Base-by-base conservation (phyloP, 2,329 filamentous ascomycete genomes). In the Monilinia fructicola region DNA sequence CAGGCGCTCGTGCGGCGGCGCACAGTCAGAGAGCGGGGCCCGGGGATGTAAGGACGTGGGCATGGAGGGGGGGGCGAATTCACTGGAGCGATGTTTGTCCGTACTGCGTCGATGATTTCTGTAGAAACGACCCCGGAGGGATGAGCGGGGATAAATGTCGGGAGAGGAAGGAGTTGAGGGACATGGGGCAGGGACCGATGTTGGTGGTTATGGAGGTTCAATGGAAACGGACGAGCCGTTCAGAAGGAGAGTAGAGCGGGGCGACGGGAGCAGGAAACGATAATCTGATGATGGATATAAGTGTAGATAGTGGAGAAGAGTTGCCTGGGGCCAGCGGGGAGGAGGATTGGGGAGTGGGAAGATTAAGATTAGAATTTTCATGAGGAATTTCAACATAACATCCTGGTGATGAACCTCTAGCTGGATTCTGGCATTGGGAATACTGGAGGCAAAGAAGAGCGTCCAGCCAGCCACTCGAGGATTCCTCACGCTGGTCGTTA, bases 31-130 rank as follows among this genome's bases (percentile, higher is more conserved):
- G 23, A 5, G 31, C 18, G 6, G 23, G 48, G 62, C 35, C 21
- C 23, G 53, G 42, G 4, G 40, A 58, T 44, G 62, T 64, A 9
- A 50, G 48, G 16, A 48, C 4, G 4, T 64, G 53, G 40, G 62
- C 56, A 23, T 65, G 54, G 54, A 52, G 46, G 4, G 54, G 63
- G 2, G 18, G 44, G 21, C 3, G 1, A 31, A 16, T 38, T n/a
- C 44, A 65, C 60, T 65, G 54, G 63, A 65, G 44, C 53, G 31
- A 44, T 16, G 4, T 18, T 10, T 65, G 63, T 52, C 54, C 63
- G 5, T 60, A 23, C 18, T 65, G 63, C 52, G 16, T 11, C 10
- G 14, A 21, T 2, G 9, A 46, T 16, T 1, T 21, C 1, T 44
- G 52, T 23, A 18, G 5, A 4, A 35, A 5, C 2, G 26, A 10